A percentile compares a stretch with the other conserved stretches of the same genome.
Evolutionary conservation across 1,139 yeast genomes (phyloP).

Genomic region (Suhomyces taliae): DNA sequence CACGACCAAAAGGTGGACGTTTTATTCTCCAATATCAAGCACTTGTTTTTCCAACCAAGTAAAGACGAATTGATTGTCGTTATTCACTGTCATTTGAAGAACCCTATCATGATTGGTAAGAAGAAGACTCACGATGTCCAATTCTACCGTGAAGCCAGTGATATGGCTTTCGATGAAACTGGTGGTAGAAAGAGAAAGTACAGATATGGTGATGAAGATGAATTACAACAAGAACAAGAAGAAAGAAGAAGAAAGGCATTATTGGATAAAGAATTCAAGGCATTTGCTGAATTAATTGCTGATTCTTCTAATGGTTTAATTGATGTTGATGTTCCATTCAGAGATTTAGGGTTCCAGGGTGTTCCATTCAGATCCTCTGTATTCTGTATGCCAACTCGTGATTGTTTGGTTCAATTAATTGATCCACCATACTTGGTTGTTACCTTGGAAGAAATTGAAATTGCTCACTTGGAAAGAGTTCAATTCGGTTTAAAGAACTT

Average conservation of each 20-base stretch:
- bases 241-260: slow-evolving; percentile 91
- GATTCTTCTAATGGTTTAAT: slow-evolving; percentile 80
- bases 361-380: slow-evolving; percentile 96
- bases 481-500: slow-evolving; percentile 96
- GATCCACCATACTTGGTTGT: slow-evolving; percentile 95
- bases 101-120: slow-evolving; percentile 94
- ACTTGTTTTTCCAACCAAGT: slow-evolving; percentile 92
- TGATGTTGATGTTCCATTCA: slow-evolving; percentile 90
- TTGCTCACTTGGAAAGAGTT: slow-evolving; percentile 94
- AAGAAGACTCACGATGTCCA: slow-evolving; percentile 94
- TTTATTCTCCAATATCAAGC: slow-evolving; percentile 86
- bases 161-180: slow-evolving; percentile 95
- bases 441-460: slow-evolving; percentile 86
- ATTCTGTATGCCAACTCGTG: slow-evolving; percentile 95
- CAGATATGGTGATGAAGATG: slow-evolving; percentile 98
- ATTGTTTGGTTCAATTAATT: slow-evolving; percentile 87
- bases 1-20: slow-evolving; percentile 87
- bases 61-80: slow-evolving; percentile 92
- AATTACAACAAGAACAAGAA: slow-evolving; percentile 97
- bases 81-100: slow-evolving; percentile 88
- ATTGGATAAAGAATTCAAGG: slow-evolving; percentile 87
- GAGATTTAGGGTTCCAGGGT: slow-evolving; percentile 96
- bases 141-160: slow-evolving; percentile 95
- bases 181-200: slow-evolving; percentile 89
- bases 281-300: slow-evolving; percentile 86